Percentiles rank a stretch among this genome's conserved stretches.
Evolutionary conservation across 139 green algal genomes (phyloP).

Genomic region (Pleodorina starrii): DNA sequence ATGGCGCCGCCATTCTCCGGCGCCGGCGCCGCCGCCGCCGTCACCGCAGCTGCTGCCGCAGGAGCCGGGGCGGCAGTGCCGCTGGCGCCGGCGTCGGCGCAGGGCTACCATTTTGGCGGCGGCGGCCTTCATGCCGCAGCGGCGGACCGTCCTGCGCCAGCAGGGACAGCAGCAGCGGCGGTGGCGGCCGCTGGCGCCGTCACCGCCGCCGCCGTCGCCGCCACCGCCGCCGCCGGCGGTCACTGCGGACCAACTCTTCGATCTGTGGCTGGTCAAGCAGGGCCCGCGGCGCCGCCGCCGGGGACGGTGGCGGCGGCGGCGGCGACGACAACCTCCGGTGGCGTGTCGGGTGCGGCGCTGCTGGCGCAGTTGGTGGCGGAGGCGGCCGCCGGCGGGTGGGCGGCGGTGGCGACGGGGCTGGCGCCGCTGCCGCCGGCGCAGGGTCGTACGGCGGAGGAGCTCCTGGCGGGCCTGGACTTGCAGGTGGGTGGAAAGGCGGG

Average conservation of each 20-base stretch:
- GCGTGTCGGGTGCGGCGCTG: slow-evolving; percentile 13
- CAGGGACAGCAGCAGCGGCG: too few relatives aligned
- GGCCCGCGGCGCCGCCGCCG: neutral
- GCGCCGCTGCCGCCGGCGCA: neutral
- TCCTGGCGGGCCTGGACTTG: slow-evolving; percentile 39
- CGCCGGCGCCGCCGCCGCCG: too few relatives aligned
- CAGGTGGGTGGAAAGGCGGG: neutral
- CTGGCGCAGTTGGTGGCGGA: slow-evolving; percentile 34
- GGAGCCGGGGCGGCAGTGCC: too few relatives aligned
- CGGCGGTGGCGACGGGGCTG: neutral
- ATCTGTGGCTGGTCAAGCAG: neutral
- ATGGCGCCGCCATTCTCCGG: too few relatives aligned
- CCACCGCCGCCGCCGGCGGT: too few relatives aligned
- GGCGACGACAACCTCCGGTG: neutral
- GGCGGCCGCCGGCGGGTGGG: neutral
- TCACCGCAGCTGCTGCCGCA: too few relatives aligned
- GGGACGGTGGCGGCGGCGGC: neutral
- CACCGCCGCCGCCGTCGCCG: too few relatives aligned
- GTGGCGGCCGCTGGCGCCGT: neutral
- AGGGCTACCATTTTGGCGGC: too few relatives aligned
- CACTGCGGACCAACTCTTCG: too few relatives aligned
- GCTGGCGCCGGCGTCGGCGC: too few relatives aligned
- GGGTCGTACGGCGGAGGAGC: slow-evolving; percentile 12
- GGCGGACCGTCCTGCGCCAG: too few relatives aligned
- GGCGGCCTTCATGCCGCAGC: too few relatives aligned